Percentiles rank a stretch among this genome's conserved stretches.
phyloP scores from a whole-genome alignment of 345 rosid genomes.

The Camelina neglecta region DNA sequence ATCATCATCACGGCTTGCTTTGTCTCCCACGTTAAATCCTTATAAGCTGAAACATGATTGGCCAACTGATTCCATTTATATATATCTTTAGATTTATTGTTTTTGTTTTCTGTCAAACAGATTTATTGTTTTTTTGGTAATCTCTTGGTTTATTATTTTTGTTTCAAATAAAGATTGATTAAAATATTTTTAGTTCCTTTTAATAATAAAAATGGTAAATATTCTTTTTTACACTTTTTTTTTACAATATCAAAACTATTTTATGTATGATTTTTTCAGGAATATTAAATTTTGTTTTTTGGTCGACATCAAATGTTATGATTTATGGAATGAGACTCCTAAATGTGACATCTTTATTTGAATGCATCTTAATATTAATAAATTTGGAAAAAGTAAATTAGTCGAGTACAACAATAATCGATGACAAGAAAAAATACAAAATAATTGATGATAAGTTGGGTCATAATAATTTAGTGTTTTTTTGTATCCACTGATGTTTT shows the following conservation, averaged over 20 bases:
- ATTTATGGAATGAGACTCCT: too few species aligned
- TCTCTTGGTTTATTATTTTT: conserved; percentile 4
- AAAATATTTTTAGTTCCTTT: not conserved
- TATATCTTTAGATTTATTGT: conserved; percentile 2
- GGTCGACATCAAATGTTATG: too few species aligned
- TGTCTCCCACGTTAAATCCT: conserved; percentile 37
- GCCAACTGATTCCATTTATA: conserved; percentile 37
- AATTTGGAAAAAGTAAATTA: not conserved
- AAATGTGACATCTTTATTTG: too few species aligned
- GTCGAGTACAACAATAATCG: conserved; percentile 6
- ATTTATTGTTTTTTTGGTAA: not conserved
- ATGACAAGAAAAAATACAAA: not conserved
- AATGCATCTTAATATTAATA: too few species aligned
- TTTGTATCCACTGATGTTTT: conserved; percentile 22
- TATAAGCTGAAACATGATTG: conserved; percentile 34
- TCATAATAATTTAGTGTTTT: conserved; percentile 29
- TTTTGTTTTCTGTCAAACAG: not conserved
- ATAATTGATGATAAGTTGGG: conserved; percentile 26
- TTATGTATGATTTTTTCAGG: not conserved
- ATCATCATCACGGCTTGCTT: conserved; percentile 29
- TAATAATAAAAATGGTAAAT: not conserved
- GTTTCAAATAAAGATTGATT: conserved; percentile 4
- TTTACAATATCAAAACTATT: not conserved
- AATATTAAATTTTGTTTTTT: not conserved
- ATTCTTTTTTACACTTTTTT: not conserved